Evolutionary conservation across 2,329 filamentous ascomycete genomes (phyloP), one percentile per base, ranked within the genome.

Genomic region (Aspergillus latus): DNA sequence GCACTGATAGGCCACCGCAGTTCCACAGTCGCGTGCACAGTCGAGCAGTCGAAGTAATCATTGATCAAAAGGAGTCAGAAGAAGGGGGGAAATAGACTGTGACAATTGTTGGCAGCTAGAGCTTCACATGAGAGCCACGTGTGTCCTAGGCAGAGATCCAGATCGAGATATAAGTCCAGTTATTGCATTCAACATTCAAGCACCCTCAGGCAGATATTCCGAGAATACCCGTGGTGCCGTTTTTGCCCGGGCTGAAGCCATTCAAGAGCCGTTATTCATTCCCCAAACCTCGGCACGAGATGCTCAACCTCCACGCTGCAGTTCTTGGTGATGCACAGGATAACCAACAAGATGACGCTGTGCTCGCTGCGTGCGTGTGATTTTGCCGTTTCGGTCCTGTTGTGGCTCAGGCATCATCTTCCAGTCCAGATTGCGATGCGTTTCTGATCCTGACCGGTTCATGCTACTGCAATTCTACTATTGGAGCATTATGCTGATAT

Each of bases 21-120:
- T 52, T 52, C 50, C 50, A 52, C 50, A 52, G 50, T 52, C 50
- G 50, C 50, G 50, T 52, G 50, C 50, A 21, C 39, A 42, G 16
- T 37, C 10, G 34, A 37, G 34, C 34, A 37, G 5, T 37, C 4
- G 34, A 37, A 37, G 34, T 37, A 37, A 37, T 10, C 34, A 13
- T 37, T 37, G 34, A 37, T 13, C 34, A 9, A 37, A 13, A n/a
- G 9, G 39, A 42, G 3, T 11, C 21, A 28, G 26, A 21, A 5
- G 7, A 13, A 46, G 1, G 26, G 43, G 6, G 28, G 21, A 21
- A 21, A 43, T 28, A 30, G 26, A 11, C 21, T 45, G 6, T 29
- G 2, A 39, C 11, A 42, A 7, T 37, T 13, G 13, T 2, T 9
- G 34, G 13, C 34, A 5, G 4, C 34, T 37, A 32, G 4, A 29